phyloP scores from a whole-genome alignment of 2,329 filamentous ascomycete genomes.

The Falciphora oryzae region DNA sequence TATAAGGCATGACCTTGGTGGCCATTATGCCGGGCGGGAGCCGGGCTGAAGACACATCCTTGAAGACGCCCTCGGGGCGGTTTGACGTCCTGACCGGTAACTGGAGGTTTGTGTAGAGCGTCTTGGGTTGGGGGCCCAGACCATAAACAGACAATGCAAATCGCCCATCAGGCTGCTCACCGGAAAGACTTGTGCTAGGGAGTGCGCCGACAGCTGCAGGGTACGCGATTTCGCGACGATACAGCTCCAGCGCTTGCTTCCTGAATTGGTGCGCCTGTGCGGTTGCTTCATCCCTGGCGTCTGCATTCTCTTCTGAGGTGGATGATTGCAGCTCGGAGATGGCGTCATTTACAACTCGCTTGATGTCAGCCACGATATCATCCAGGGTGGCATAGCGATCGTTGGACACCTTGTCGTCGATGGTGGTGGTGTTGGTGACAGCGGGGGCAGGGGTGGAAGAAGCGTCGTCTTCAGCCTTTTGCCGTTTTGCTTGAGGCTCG shows the following conservation, averaged over 20 bases:
- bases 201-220: conserved; percentile 14
- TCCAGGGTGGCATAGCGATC: conserved; percentile 56
- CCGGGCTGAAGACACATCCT: conserved; percentile 53
- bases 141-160: conserved; percentile 73
- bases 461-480: conserved; percentile 45
- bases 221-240: conserved; percentile 55
- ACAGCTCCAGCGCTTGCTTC: conserved; percentile 55
- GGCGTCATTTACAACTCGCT: conserved; percentile 25
- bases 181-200: neutral
- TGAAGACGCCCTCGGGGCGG: conserved; percentile 22
- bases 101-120: conserved; percentile 82
- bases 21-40: conserved; percentile 71
- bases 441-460: conserved; percentile 29
- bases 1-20: conserved; percentile 55
- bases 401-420: conserved; percentile 48
- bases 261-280: conserved; percentile 51
- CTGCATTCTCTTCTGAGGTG: conserved; percentile 22
- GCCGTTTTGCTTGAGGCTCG: conserved; percentile 54
- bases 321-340: conserved; percentile 40
- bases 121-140: conserved; percentile 65
- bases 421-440: conserved; percentile 26
- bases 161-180: conserved; percentile 5
- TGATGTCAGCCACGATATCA: conserved; percentile 56
- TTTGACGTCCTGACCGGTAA: conserved; percentile 32
- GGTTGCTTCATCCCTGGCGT: conserved; percentile 29